phyloP scores from a whole-genome alignment of 2,329 filamentous ascomycete genomes.

The Penicillium sp. region DNA sequence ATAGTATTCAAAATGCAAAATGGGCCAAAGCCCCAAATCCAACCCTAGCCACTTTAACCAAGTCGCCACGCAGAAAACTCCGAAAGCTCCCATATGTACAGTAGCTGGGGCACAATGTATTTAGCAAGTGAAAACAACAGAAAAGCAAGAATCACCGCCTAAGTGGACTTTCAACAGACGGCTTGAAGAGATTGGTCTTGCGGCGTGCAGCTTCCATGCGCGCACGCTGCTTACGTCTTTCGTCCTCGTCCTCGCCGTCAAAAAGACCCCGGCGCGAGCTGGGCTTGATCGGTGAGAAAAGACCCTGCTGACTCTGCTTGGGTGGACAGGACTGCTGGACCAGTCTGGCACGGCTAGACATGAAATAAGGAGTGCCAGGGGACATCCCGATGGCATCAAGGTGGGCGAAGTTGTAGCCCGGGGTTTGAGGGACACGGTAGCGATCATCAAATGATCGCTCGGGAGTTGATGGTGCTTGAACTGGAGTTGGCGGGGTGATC shows the following conservation, averaged over 20 bases:
- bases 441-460: slow-evolving; percentile 12
- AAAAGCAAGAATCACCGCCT: slow-evolving; percentile 40
- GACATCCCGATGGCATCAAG: slow-evolving; percentile 40
- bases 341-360: slow-evolving; percentile 40
- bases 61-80: slow-evolving; percentile 4
- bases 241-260: slow-evolving; percentile 27
- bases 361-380: slow-evolving; percentile 45
- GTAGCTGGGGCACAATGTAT: slow-evolving; percentile 12
- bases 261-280: slow-evolving; percentile 6
- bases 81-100: slow-evolving; percentile 20
- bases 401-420: slow-evolving; percentile 33
- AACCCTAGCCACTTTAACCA: background rate
- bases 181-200: slow-evolving; percentile 73
- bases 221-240: slow-evolving; percentile 48
- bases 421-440: slow-evolving; percentile 31
- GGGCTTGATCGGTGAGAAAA: slow-evolving; percentile 31
- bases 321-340: slow-evolving; percentile 53
- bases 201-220: slow-evolving; percentile 66
- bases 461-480: slow-evolving; percentile 16
- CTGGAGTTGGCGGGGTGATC: slow-evolving; percentile 29
- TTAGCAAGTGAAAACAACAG: slow-evolving; percentile 5
- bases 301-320: slow-evolving; percentile 44
- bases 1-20: background rate
- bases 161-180: slow-evolving; percentile 68
- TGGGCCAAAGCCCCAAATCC: background rate